Evolutionary conservation across 495 filamentous ascomycete species (phyloP).

Genomic region (Penicillium psychrofluorescens): DNA sequence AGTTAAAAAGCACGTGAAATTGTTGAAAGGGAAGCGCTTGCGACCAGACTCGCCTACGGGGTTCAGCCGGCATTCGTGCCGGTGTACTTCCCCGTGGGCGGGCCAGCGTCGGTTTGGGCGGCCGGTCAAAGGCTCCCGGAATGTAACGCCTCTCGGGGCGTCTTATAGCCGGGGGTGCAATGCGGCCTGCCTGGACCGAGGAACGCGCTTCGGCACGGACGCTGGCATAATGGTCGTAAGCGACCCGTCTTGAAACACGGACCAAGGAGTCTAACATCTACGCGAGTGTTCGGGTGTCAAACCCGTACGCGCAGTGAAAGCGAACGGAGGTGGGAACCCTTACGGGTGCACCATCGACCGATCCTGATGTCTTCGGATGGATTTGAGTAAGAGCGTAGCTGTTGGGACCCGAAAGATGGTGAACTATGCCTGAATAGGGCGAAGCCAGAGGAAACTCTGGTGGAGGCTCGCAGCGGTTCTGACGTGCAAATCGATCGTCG

Average conservation of each 20-base stretch:
- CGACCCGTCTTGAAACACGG: constrained; percentile 45
- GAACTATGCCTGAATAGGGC: constrained; percentile 64
- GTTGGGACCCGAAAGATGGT: constrained; percentile 56
- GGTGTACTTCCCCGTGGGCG: constrained; percentile 46
- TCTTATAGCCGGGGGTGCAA: constrained; percentile 53
- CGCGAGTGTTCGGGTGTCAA: constrained; percentile 64
- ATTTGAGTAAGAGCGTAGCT: constrained; percentile 72
- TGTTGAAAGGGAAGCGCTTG: constrained; percentile 69
- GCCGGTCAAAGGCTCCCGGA: constrained; percentile 51
- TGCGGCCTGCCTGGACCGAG: constrained; percentile 46
- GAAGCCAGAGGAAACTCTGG: constrained; percentile 72
- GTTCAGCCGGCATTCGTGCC: constrained; percentile 50
- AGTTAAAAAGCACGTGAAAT: constrained; percentile 64
- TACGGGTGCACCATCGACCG: constrained; percentile 61
- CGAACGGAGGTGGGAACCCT: constrained; percentile 56
- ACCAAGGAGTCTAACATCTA: constrained; percentile 68
- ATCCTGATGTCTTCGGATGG: constrained; percentile 68
- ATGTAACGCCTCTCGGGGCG: constrained; percentile 51
- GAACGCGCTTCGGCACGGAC: constrained; percentile 52
- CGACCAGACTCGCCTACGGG: constrained; percentile 49
- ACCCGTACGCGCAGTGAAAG: constrained; percentile 63
- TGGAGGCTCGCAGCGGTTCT: constrained; percentile 67
- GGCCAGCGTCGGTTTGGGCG: constrained; percentile 57
- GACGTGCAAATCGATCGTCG: constrained; percentile 70
- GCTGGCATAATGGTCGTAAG: constrained; percentile 15